Evolutionary conservation across 2,329 filamentous ascomycete genomes (phyloP), one percentile per base, ranked within the genome.

Genomic region (Claviceps sp.): DNA sequence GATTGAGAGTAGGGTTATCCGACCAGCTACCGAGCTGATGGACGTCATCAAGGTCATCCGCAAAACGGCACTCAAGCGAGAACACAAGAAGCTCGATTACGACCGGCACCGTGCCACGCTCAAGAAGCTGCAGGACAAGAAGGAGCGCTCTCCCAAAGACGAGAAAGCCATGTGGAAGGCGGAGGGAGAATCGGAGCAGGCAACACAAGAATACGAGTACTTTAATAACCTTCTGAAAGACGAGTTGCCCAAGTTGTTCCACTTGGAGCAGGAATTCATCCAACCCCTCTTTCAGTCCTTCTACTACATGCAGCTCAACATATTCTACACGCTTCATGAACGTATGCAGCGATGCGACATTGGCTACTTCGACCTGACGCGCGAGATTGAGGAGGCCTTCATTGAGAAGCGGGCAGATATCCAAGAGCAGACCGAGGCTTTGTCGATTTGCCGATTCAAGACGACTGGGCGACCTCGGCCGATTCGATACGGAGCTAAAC

Each of bases 261-360:
- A 73, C 7, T 80, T 98, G 17, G 93, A 98, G 68, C 80, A 84
- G 57, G 86, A 97, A 67, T 97, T 98, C 67, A 98, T 98, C 67
- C 84, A 88, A 59, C 93, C 93, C 2, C 80, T 98, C 7, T 98
- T 98, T 76, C 93, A 97, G 67, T 95, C 88, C 9, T 98, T 98
- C 73, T 98, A 98, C 72, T 98, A 97, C 75, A 98, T 98, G 93
- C 93, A 98, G 69, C 80, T 98, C 58, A 98, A 98, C 68, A 88
- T 98, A 58, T 98, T 97, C 68, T 98, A 98, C 70, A 98, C 93
- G 1, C 76, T 98, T 50, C 93, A 98, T 67, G 91, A 97, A 70
- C 88, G 85, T 70, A 98, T 98, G 93, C 93, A 98, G 71, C 82
- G 79, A 58, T 89, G 94, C 66, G 90, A 97, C 63, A 98, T 98